Evolutionary conservation across 169 alveolate species (phyloP).

Genomic region (Miamiensis avidus): DNA sequence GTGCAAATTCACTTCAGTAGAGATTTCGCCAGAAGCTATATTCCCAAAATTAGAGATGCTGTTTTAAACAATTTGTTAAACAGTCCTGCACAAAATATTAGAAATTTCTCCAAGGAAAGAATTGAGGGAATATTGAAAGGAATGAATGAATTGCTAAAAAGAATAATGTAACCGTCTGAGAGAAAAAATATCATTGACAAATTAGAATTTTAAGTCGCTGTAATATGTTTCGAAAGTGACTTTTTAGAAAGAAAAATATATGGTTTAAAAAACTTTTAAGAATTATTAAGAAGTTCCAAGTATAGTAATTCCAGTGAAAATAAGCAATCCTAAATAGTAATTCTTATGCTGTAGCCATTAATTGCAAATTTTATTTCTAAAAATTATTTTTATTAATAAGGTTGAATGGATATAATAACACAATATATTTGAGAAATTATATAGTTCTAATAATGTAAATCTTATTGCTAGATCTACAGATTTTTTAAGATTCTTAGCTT

Average conservation of each 20-base stretch:
- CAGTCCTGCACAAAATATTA: conserved; percentile 47
- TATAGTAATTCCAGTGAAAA: conserved; percentile 22
- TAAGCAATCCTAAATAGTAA: conserved; percentile 21
- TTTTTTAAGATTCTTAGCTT: conserved; percentile 65
- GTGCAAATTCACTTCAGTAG: neutral
- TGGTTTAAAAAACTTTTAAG: conserved; percentile 67
- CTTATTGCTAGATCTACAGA: conserved; percentile 73
- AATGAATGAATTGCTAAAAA: conserved; percentile 42
- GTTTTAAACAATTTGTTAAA: conserved; percentile 46
- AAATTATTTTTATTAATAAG: conserved; percentile 26
- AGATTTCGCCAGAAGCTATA: neutral
- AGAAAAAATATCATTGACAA: conserved; percentile 37
- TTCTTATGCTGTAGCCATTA: no score
- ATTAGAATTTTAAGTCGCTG: conserved; percentile 50
- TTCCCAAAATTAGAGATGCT: conserved; percentile 17
- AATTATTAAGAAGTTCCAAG: conserved; percentile 39
- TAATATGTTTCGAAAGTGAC: conserved; percentile 56
- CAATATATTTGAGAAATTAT: conserved; percentile 72
- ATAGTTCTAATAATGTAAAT: conserved; percentile 71
- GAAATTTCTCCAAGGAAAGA: conserved; percentile 68
- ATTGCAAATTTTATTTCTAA: conserved; percentile 4
- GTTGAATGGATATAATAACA: conserved; percentile 75
- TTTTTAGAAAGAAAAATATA: conserved; percentile 71
- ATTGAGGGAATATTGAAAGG: conserved; percentile 47
- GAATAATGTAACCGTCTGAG: conserved; percentile 44